Evolutionary conservation across 192 early-diverging fungal species (phyloP), one percentile per base, ranked within the genome.

Genomic region (Coemansia sp.): DNA sequence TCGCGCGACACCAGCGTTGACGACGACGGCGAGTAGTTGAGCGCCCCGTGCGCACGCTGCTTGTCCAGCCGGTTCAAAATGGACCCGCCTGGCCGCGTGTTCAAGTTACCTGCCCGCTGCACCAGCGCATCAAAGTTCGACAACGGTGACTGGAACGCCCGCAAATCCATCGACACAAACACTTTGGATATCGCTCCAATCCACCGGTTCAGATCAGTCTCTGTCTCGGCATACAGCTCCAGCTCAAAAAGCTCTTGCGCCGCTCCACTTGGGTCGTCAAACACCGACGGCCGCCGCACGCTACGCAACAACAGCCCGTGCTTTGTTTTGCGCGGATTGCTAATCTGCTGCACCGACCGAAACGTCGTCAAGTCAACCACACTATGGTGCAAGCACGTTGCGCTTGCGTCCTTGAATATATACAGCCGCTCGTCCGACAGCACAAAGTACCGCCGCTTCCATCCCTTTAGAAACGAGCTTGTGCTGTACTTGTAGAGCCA

Each of bases 81-180:
- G 5, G 76, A 79, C 53, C 76, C 71, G 37, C 76, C 70, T 15
- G 49, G 51, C 21, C 64, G 59, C 14, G 67, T 32, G 64, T 66
- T 69, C 50, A 73, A 47, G 23, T 65, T 73, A 4, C 64, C 71
- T 5, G 76, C 71, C 25, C 76, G 67, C 59, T 73, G 71, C 38
- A 79, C 66, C 49, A 79, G 65, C 8, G 76, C 76, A 35, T 79
- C 76, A 70, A 79, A 79, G 62, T 64, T 79, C 4, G 76, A 65
- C 11, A 79, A 65, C 23, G 76, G 76, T 57, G 76, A 73, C 65
- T 66, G 66, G 67, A 79, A 73, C 35, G 76, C 59, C 41, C 76
- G 72, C 71, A 79, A 21, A 48, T 79, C 76, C 76, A 79, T 79
- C 37, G 71, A 70, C 45, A 79, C 71, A 67, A 73, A 73, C 19